Evolutionary conservation across 768 basidiomycete genomes (phyloP).

Genomic region (Myochromella boudieri): DNA sequence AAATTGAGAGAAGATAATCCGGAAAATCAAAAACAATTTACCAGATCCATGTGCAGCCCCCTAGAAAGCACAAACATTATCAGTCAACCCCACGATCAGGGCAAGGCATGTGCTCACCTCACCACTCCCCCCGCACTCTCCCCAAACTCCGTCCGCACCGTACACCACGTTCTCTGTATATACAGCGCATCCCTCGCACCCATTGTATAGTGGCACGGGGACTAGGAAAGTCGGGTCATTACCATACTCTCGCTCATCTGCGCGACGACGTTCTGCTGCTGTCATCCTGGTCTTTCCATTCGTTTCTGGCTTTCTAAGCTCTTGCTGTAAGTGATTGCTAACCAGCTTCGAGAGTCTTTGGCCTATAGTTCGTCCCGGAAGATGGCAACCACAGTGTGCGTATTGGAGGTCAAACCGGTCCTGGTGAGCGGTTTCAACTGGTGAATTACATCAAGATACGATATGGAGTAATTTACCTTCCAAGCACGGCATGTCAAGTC

Average conservation of each 20-base stretch:
- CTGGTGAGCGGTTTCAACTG: constrained; percentile 17
- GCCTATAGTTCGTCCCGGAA: constrained; percentile 40
- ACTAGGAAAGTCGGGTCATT: constrained; percentile 37
- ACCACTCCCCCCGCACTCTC: constrained; percentile 25
- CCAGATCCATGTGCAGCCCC: too few relatives aligned
- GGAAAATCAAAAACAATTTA: too few relatives aligned
- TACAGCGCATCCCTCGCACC: constrained; percentile 8
- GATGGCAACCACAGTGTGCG: constrained; percentile 54
- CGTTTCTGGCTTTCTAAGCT: neutral
- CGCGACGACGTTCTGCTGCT: constrained; percentile 10
- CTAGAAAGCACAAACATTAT: too few relatives aligned
- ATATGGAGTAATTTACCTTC: constrained; percentile 13
- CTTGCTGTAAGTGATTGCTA: constrained; percentile 8
- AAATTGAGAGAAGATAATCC: too few relatives aligned
- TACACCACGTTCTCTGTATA: constrained; percentile 8
- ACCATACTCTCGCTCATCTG: constrained; percentile 4
- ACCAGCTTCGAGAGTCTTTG: constrained; percentile 36
- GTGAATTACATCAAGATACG: neutral
- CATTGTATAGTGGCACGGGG: constrained; percentile 30
- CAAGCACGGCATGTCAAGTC: constrained; percentile 35
- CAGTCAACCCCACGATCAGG: too few relatives aligned
- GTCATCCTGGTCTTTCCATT: constrained; percentile 8
- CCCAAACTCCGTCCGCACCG: constrained; percentile 21
- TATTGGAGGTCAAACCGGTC: constrained; percentile 52
- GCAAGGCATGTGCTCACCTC: too few relatives aligned